Base-by-base conservation (phyloP, 805 yeast species). In the Vanderwaltozyma yarrowii region DNA sequence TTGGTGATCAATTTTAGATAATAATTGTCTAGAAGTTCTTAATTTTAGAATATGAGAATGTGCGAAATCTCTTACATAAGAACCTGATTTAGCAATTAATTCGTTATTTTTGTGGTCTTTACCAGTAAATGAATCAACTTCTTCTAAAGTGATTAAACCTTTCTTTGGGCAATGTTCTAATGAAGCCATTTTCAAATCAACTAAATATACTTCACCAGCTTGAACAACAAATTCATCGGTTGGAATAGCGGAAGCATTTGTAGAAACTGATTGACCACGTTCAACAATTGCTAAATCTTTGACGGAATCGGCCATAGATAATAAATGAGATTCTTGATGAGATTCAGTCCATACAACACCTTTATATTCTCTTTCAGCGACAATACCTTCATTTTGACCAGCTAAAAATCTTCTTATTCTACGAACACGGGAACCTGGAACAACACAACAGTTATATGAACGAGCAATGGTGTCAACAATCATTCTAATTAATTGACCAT, bases 341-440 rank as follows among this genome's bases (percentile, higher is more conserved):
- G 78, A 69, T 64, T 83, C 94, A 38, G 80, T 72, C 94, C 94
- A 83, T 20, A 73, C 81, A 38, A 88, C 94, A 56, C 95, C 96
- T 62, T 89, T 88, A 64, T 82, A 84, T 47, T 85, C 95, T 55
- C 78, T 74, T 66, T 89, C 98, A 28, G 88, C 89, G 46, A 87
- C 92, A 39, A 87, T 68, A 57, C 87, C 92, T 56, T 86, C 94
- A 42, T 88, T 80, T 68, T 92, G 98, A 38, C 98, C 98, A 29
- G 95, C 94, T 55, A 92, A 74, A 53, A 89, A 92, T 56, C 97
- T 76, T 67, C 95, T 76, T 41, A 88, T 72, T 60, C 96, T 75
- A 65, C 98, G 80, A 31, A 92, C 83, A 58, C 85, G 79, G 17
- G 96, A 84, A 0, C 95, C 95, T 23, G 97, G 97, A 27, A 84